Conservation (phyloP, 2,329 filamentous ascomycete genomes). For the Aspergillus pseudotamarii region DNA sequence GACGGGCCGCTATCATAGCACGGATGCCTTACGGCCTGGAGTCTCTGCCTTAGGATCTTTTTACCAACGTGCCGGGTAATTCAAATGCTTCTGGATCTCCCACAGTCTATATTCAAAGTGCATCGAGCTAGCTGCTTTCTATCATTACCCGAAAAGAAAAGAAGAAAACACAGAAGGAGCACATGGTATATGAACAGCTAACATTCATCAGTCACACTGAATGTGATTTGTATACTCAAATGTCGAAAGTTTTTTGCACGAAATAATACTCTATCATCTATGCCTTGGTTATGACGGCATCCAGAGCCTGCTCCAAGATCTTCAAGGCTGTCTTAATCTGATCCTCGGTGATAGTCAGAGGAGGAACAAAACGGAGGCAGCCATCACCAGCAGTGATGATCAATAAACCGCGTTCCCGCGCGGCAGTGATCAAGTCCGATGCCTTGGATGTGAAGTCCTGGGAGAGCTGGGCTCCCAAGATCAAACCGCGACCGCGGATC, state of each 20-base stretch:
- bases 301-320: conserved; percentile 72
- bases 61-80: background rate
- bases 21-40: background rate
- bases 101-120: background rate
- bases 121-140: background rate
- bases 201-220: background rate
- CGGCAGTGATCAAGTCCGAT: conserved; percentile 72
- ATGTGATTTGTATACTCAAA: background rate
- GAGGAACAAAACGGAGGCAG: conserved; percentile 88
- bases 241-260: background rate
- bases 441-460: conserved; percentile 61
- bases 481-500: conserved; percentile 79
- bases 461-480: conserved; percentile 82
- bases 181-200: conserved; percentile 2
- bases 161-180: background rate
- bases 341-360: conserved; percentile 74
- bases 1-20: background rate
- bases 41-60: background rate
- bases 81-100: background rate
- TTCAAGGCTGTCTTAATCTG: conserved; percentile 78
- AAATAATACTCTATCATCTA: conserved; percentile 7
- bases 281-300: conserved; percentile 53
- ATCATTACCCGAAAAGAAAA: background rate
- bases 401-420: conserved; percentile 81
- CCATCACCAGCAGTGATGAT: conserved; percentile 93